Conservation (phyloP, 2,329 filamentous ascomycete species). For the Davidsoniella australis region DNA sequence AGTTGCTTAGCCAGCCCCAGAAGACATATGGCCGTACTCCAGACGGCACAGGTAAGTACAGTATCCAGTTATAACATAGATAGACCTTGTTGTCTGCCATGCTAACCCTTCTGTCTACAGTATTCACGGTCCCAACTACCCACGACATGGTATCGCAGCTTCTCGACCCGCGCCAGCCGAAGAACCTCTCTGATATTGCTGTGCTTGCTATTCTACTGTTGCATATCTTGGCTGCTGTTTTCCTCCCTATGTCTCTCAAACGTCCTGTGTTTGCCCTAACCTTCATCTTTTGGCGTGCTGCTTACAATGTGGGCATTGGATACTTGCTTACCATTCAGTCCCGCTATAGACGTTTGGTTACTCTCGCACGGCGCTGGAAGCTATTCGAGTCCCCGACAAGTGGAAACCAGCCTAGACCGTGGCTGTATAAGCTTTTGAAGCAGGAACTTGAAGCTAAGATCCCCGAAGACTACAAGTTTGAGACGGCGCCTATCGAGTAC, state of each 20-base stretch:
- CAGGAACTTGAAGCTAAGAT: conserved; percentile 89
- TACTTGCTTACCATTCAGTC: conserved; percentile 80
- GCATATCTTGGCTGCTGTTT: conserved; percentile 58
- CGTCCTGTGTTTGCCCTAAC: conserved; percentile 63
- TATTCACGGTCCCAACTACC: conserved; percentile 87
- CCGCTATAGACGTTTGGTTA: conserved; percentile 66
- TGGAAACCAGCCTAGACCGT: conserved; percentile 69
- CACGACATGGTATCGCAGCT: conserved; percentile 99
- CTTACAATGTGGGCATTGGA: conserved; percentile 90
- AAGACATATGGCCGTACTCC: conserved; percentile 86
- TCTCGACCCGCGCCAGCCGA: conserved; percentile 82
- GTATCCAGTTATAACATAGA: not conserved
- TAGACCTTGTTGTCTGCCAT: not conserved
- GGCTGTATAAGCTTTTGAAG: conserved; percentile 71
- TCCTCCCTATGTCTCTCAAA: conserved; percentile 51
- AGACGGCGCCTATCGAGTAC: conserved; percentile 87
- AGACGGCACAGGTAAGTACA: conserved; percentile 64
- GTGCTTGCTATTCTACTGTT: conserved; percentile 63
- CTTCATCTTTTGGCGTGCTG: conserved; percentile 82
- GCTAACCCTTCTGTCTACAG: conserved; percentile 27
- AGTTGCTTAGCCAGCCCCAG: not conserved
- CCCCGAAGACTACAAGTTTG: conserved; percentile 80
- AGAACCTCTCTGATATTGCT: conserved; percentile 73
- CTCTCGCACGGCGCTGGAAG: conserved; percentile 71
- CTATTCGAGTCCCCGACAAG: conserved; percentile 64